Percentiles rank a stretch among this genome's conserved stretches.
These are phyloP conservation scores for Sporisorium iseilematis-ciliati DNA, from an alignment of 1,284 basidiomycete species.

Conservation along the genomic window DNA sequence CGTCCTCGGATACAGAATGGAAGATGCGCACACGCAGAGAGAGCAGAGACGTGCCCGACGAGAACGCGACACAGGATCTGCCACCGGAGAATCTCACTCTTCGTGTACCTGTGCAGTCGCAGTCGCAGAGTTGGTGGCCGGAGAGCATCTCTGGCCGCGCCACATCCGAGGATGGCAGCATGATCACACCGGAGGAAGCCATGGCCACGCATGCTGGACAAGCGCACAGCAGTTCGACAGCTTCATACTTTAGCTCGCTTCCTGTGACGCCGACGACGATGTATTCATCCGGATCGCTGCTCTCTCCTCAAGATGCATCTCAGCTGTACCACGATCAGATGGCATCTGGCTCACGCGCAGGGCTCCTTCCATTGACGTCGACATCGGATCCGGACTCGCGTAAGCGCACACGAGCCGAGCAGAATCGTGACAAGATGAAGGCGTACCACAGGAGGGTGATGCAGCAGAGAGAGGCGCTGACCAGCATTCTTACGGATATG, in stretches of 20 bases:
- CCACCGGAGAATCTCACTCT: neutral
- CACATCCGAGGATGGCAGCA: constrained; percentile 18
- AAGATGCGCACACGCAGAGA: neutral
- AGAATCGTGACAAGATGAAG: constrained; percentile 53
- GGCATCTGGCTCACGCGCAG: constrained; percentile 6
- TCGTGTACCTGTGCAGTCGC: constrained; percentile 15
- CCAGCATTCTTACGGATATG: constrained; percentile 31
- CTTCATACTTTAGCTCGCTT: constrained; percentile 35
- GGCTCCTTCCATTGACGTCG: constrained; percentile 18
- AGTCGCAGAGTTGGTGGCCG: constrained; percentile 11
- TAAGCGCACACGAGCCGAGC: constrained; percentile 39
- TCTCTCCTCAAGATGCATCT: constrained; percentile 10
- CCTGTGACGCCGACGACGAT: constrained; percentile 28
- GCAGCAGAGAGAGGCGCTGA: constrained; percentile 46
- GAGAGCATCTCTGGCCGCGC: constrained; percentile 3
- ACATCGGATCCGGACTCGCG: constrained; percentile 25
- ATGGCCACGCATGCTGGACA: neutral
- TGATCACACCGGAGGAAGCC: constrained; percentile 22
- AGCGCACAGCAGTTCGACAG: constrained; percentile 19
- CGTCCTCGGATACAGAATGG: constrained; percentile 19
- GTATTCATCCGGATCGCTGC: constrained; percentile 2
- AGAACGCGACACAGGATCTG: too few species aligned
- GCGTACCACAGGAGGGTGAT: constrained; percentile 46
- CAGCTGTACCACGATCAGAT: constrained; percentile 16
- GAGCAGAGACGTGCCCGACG: neutral